Evolutionary conservation across 306 rosid genomes (phyloP).

Genomic region (Cercis canadensis): DNA sequence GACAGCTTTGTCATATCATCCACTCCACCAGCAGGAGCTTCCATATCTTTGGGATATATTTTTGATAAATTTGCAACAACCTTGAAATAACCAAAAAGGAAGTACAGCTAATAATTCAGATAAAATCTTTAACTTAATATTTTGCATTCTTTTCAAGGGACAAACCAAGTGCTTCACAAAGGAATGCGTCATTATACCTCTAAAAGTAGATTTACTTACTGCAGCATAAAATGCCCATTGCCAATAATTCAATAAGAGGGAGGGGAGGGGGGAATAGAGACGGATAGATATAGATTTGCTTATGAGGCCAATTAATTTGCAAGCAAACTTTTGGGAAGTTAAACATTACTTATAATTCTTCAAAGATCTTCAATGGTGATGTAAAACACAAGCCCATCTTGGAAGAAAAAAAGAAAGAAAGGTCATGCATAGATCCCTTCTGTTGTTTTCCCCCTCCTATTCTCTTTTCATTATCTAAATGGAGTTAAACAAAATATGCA

Average conservation of each 20-base stretch:
- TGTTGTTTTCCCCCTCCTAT: slow-evolving; percentile 16
- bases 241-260: slow-evolving; percentile 27
- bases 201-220: slow-evolving; percentile 21
- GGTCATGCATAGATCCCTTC: slow-evolving; percentile 15
- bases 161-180: slow-evolving; percentile 13
- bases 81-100: slow-evolving; percentile 49
- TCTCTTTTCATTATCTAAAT: slow-evolving; percentile 16
- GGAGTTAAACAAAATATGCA: no score
- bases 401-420: slow-evolving; percentile 34
- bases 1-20: slow-evolving; percentile 99
- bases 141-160: slow-evolving; percentile 18
- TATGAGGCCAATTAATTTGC: slow-evolving; percentile 16
- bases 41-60: slow-evolving; percentile 85
- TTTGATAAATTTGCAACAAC: slow-evolving; percentile 68
- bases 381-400: no score
- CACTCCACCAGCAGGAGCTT: slow-evolving; percentile 96
- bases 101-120: slow-evolving; percentile 29
- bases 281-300: slow-evolving; percentile 4
- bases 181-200: slow-evolving; percentile 29
- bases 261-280: slow-evolving; percentile 11
- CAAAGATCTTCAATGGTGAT: no score
- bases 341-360: background rate
- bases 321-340: slow-evolving; percentile 25
- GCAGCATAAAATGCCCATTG: background rate
- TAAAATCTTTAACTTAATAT: slow-evolving; percentile 33